phyloP scores from a whole-genome alignment of 805 yeast genomes.

The Lipomyces sp. region DNA sequence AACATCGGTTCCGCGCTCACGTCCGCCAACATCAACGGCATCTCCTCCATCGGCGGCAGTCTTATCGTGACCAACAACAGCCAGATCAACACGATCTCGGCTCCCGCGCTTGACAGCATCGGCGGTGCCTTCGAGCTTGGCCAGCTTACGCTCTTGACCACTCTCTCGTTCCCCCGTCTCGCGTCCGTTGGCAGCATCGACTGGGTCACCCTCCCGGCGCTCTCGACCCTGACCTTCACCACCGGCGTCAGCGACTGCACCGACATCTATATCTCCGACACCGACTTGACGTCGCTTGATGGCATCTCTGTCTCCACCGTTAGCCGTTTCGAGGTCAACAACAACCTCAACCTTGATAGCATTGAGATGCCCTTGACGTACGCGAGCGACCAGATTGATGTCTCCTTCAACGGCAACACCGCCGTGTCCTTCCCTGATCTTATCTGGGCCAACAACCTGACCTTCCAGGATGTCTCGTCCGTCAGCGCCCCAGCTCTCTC shows the following conservation, averaged over 20 bases:
- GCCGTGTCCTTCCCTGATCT: constrained; percentile 55
- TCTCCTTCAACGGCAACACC: constrained; percentile 80
- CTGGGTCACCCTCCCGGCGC: constrained; percentile 84
- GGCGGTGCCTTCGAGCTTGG: constrained; percentile 64
- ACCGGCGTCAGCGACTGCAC: constrained; percentile 70
- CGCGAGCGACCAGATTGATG: constrained; percentile 69
- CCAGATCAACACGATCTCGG: constrained; percentile 59
- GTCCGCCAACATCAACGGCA: constrained; percentile 57
- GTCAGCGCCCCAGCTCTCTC: constrained; percentile 67
- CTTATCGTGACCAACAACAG: constrained; percentile 66
- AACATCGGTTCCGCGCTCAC: constrained; percentile 54
- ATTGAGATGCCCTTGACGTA: constrained; percentile 66
- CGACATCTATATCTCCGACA: constrained; percentile 50
- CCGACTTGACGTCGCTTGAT: constrained; percentile 41
- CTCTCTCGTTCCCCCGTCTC: constrained; percentile 73
- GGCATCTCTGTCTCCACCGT: constrained; percentile 42
- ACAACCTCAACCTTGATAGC: constrained; percentile 70
- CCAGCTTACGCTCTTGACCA: constrained; percentile 60
- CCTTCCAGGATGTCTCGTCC: constrained; percentile 75
- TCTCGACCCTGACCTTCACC: constrained; percentile 63
- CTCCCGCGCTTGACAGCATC: constrained; percentile 73
- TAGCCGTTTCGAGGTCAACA: constrained; percentile 64
- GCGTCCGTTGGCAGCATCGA: constrained; percentile 76
- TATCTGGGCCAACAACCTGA: constrained; percentile 81
- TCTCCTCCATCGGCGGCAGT: constrained; percentile 74